These are phyloP conservation scores for Glutinoglossum americanum DNA, from an alignment of 495 filamentous ascomycete species.

Conservation along the genomic window DNA sequence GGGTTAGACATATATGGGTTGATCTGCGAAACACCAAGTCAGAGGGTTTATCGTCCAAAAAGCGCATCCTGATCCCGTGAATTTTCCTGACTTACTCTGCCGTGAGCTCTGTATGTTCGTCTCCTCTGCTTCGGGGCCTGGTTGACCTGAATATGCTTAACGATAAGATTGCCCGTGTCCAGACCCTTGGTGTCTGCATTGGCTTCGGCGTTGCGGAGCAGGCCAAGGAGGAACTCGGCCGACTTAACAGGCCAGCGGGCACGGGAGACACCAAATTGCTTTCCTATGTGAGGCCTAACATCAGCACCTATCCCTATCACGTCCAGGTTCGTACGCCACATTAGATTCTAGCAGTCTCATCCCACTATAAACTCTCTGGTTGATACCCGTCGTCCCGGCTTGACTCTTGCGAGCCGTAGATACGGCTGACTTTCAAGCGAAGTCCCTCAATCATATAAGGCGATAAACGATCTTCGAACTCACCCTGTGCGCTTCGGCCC, in stretches of 20 bases:
- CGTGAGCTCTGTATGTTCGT: conserved; percentile 97
- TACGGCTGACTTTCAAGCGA: neutral
- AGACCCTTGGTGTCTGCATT: conserved; percentile 99
- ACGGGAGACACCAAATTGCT: conserved; percentile 89
- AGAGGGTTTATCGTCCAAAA: neutral
- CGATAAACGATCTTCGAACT: conserved; percentile 19
- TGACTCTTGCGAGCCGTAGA: neutral
- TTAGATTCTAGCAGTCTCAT: neutral
- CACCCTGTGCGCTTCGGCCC: conserved; percentile 89
- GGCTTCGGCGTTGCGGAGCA: conserved; percentile 97
- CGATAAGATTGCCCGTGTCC: conserved; percentile 83
- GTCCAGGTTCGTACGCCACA: neutral
- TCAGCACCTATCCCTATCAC: neutral
- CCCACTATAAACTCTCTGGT: neutral
- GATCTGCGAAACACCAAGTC: conserved; percentile 34
- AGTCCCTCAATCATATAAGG: neutral
- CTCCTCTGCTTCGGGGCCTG: conserved; percentile 96
- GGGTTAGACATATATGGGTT: conserved; percentile 99
- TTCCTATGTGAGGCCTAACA: conserved; percentile 36
- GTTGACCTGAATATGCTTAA: conserved; percentile 99
- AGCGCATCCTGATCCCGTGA: neutral
- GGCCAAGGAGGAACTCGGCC: conserved; percentile 85
- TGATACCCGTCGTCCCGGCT: neutral
- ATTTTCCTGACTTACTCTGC: conserved; percentile 56
- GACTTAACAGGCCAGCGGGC: conserved; percentile 99